Evolutionary conservation across 2,329 filamentous ascomycete species (phyloP).

Genomic region (Trichoderma afroharzianum): DNA sequence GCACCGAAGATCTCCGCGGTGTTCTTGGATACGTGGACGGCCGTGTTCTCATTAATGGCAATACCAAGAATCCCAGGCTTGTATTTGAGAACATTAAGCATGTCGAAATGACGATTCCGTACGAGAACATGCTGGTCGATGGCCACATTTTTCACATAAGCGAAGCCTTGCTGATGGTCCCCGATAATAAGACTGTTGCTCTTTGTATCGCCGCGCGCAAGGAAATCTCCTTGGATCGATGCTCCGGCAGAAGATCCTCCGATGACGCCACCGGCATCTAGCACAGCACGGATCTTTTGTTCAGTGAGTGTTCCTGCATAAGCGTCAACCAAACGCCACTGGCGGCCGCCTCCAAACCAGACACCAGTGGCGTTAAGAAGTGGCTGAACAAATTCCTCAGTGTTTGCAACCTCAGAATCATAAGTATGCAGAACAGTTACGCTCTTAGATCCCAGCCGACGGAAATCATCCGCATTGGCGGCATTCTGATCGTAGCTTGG

Average conservation of each 20-base stretch:
- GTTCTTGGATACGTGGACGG: constrained; percentile 3
- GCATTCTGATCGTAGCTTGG: constrained; percentile 6
- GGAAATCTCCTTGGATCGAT: constrained; percentile 6
- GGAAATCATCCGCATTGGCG: constrained; percentile 2
- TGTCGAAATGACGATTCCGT: constrained; percentile 3
- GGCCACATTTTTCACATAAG: constrained; percentile 9
- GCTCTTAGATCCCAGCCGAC: not conserved
- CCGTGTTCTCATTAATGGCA: constrained; percentile 2
- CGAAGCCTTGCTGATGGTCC: constrained; percentile 9
- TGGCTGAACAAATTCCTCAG: constrained; percentile 2
- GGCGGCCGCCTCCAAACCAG: constrained; percentile 10
- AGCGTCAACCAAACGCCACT: constrained; percentile 7
- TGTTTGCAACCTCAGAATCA: constrained; percentile 3
- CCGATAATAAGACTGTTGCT: constrained; percentile 4
- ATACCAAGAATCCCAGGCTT: constrained; percentile 7
- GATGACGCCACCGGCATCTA: constrained; percentile 2
- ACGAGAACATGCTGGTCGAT: constrained; percentile 10
- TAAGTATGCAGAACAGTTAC: constrained; percentile 4
- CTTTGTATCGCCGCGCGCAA: constrained; percentile 7
- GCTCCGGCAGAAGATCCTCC: constrained; percentile 5
- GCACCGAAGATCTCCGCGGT: not conserved
- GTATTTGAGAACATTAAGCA: constrained; percentile 2
- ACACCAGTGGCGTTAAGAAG: constrained; percentile 2
- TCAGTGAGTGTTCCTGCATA: constrained; percentile 5
- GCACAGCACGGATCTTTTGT: not conserved